Conservation (phyloP, 306 rosid genomes). For the Fragaria ananassa region DNA sequence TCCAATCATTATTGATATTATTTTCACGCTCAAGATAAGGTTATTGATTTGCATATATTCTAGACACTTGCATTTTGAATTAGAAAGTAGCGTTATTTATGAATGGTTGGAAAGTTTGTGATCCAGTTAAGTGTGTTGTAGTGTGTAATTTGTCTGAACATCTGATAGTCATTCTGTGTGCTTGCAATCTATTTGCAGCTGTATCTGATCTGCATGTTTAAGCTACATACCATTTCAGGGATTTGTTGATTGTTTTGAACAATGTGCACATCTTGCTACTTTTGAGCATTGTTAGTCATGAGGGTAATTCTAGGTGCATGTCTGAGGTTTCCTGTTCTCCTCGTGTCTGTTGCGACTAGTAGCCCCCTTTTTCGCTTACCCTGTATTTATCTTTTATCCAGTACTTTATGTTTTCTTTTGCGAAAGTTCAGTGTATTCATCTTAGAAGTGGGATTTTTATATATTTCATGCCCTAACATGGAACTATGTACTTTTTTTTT, state of each 20-base stretch:
- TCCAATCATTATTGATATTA: neutral
- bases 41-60: neutral
- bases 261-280: neutral
- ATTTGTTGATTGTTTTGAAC: neutral
- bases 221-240: neutral
- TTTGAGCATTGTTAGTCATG: neutral
- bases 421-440: no score
- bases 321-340: neutral
- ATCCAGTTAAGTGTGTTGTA: neutral
- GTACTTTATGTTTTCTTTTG: neutral
- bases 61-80: neutral
- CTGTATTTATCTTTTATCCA: neutral
- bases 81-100: neutral
- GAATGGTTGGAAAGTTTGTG: neutral
- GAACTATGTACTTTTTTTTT: neutral
- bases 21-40: neutral
- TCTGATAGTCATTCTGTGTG: neutral
- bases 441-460: neutral
- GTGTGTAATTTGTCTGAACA: neutral
- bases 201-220: neutral
- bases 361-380: neutral
- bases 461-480: slow-evolving; percentile 14
- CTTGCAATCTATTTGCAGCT: neutral
- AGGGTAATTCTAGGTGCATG: neutral
- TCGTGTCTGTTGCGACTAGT: neutral